These are phyloP conservation scores for Phytophthora pluvialis DNA, from an alignment of 352 stramenopile genomes.

Conservation along the genomic window DNA sequence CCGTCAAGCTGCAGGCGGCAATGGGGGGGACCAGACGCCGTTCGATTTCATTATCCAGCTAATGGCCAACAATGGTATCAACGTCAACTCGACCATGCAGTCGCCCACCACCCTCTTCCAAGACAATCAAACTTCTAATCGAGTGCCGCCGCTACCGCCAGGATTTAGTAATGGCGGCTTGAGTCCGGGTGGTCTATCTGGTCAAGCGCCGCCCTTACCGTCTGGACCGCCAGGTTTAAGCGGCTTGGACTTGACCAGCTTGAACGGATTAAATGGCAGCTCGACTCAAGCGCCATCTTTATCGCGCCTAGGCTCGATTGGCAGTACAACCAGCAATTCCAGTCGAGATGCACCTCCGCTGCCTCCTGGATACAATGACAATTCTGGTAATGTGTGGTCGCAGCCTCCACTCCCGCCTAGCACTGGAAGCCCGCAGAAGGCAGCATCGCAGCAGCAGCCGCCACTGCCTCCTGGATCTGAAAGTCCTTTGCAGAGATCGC, in stretches of 20 bases:
- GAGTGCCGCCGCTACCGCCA: constrained; percentile 11
- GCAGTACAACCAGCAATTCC: constrained; percentile 32
- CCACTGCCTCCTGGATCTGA: constrained; percentile 21
- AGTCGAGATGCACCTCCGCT: constrained; percentile 31
- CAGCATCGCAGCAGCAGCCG: constrained; percentile 7
- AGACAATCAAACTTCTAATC: constrained; percentile 28
- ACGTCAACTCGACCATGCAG: constrained; percentile 22
- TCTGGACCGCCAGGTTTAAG: constrained; percentile 15
- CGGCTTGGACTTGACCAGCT: constrained; percentile 31
- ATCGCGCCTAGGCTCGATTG: constrained; percentile 39
- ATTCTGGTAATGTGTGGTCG: constrained; percentile 27
- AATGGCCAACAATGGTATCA: constrained; percentile 38
- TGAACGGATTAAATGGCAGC: constrained; percentile 28
- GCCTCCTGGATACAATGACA: constrained; percentile 35
- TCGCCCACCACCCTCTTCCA: constrained; percentile 17
- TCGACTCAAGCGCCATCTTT: constrained; percentile 30
- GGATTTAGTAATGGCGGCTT: constrained; percentile 31
- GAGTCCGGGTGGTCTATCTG: constrained; percentile 16
- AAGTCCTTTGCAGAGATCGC: constrained; percentile 18
- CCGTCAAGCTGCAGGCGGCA: constrained; percentile 21
- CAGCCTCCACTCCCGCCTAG: constrained; percentile 29
- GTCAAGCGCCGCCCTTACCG: constrained; percentile 20
- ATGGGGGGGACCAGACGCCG: constrained; percentile 22
- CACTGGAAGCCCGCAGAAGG: constrained; percentile 29
- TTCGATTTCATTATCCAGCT: constrained; percentile 40